Base-by-base conservation (phyloP, 106 monocot species). In the Phalaenopsis equestris region DNA sequence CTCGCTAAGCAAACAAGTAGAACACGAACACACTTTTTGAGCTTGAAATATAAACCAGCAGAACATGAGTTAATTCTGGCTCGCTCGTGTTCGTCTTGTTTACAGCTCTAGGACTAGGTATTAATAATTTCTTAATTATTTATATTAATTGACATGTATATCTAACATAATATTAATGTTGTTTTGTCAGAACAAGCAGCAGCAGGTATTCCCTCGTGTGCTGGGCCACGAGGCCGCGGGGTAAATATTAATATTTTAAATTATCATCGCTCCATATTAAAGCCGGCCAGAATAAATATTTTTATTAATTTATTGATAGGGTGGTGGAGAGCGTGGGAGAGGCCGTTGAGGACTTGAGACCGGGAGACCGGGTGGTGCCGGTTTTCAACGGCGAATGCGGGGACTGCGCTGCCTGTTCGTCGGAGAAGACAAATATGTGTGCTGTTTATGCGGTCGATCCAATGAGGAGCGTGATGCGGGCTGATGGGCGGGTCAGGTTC, bases 301-400 rank as follows among this genome's bases (percentile, higher is more conserved):
- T 5, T 12, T 15, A 39, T 6, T 67, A 10, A 49, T 23, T 38
- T 2, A 42, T 30, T 49, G 4, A 68, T 80, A 95, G 95, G 52
- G 81, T 92, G 36, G 90, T 95, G 52, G 95, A 95, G 84, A 95
- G 95, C 86, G 87, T 95, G 0, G 95, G 95, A 2, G 90, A 92
- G 30, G 95, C 90, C 0, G 92, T 95, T 30, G 84, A 82, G 79
- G 90, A 89, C 38, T 21, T 95, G 58, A 81, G 79, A 36, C 72
- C 79, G 11, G 95, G 92, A 0, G 95, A 95, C 84, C 88, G 85
- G 24, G 95, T 95, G 0, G 84, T 95, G 38, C 92, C 95, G 2
- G 85, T 95, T 47, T 95, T 95, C 84, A 85, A 83, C 68, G 95
- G 95, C 0, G 95, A 95, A 84, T 95, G 95, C 77, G 81, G 84